Conservation (phyloP, 352 stramenopile species). For the Pythium apleroticum region DNA sequence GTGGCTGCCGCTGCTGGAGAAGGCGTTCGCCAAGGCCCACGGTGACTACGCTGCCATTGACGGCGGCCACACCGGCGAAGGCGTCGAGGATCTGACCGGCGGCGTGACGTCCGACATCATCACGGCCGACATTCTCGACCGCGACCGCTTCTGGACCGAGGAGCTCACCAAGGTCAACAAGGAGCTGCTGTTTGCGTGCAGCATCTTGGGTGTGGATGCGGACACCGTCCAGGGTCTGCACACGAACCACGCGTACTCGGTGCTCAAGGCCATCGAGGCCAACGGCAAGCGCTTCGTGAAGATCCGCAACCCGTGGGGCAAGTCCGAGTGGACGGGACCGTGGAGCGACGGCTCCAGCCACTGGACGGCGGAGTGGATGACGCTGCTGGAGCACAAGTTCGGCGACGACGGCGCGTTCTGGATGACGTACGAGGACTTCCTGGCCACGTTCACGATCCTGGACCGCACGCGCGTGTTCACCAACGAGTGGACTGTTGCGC, state of each 20-base stretch:
- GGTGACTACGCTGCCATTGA: slow-evolving; percentile 71
- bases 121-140: slow-evolving; percentile 37
- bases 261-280: slow-evolving; percentile 43
- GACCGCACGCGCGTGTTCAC: slow-evolving; percentile 44
- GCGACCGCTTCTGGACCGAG: slow-evolving; percentile 38
- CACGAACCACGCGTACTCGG: slow-evolving; percentile 58
- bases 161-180: slow-evolving; percentile 40
- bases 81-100: slow-evolving; percentile 44
- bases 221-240: slow-evolving; percentile 35
- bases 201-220: slow-evolving; percentile 23
- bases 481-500: slow-evolving; percentile 37
- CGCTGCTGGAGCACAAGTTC: slow-evolving; percentile 35
- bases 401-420: slow-evolving; percentile 66
- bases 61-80: slow-evolving; percentile 50
- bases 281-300: slow-evolving; percentile 36
- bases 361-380: slow-evolving; percentile 52
- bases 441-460: slow-evolving; percentile 36
- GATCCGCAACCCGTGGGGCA: slow-evolving; percentile 61
- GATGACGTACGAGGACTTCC: slow-evolving; percentile 53
- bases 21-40: slow-evolving; percentile 82
- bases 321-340: slow-evolving; percentile 47
- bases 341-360: slow-evolving; percentile 50
- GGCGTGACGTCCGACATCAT: slow-evolving; percentile 41
- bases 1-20: slow-evolving; percentile 86
- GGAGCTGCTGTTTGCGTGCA: slow-evolving; percentile 40